phyloP scores from a whole-genome alignment of 148 eudicot genomes.

The Euryodendron excelsum region DNA sequence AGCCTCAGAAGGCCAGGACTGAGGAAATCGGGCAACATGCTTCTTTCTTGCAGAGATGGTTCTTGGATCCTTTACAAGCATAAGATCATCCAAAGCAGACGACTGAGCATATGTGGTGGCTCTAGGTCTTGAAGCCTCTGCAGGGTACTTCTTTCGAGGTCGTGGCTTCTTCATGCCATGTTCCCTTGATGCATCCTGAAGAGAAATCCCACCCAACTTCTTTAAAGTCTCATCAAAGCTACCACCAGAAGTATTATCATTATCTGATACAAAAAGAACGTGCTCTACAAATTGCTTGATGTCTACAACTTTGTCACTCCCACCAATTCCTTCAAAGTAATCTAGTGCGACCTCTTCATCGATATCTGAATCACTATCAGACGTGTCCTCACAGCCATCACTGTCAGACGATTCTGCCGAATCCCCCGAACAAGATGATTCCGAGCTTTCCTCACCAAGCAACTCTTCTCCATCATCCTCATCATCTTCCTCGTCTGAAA shows the following conservation, averaged over 20 bases:
- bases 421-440: conserved; percentile 30
- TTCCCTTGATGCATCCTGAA: conserved; percentile 81
- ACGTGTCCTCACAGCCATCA: conserved; percentile 53
- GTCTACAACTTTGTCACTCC: conserved; percentile 50
- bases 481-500: conserved; percentile 53
- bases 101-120: conserved; percentile 38
- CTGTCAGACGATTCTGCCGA: conserved; percentile 55
- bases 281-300: conserved; percentile 52
- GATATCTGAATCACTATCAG: conserved; percentile 65
- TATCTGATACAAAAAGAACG: conserved; percentile 38
- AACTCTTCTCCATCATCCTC: conserved; percentile 43
- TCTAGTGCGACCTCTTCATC: conserved; percentile 90
- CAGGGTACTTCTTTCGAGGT: conserved; percentile 44
- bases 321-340: conserved; percentile 85
- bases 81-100: conserved; percentile 65
- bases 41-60: conserved; percentile 57
- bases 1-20: conserved; percentile 77
- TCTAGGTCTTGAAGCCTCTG: conserved; percentile 23
- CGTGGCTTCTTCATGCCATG: conserved; percentile 56
- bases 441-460: conserved; percentile 54
- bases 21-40: conserved; percentile 58
- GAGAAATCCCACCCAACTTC: conserved; percentile 76
- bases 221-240: conserved; percentile 46
- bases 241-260: conserved; percentile 44
- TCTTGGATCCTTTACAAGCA: conserved; percentile 86